Conservation (phyloP, 2,329 filamentous ascomycete genomes). For the Helotiales sp. region DNA sequence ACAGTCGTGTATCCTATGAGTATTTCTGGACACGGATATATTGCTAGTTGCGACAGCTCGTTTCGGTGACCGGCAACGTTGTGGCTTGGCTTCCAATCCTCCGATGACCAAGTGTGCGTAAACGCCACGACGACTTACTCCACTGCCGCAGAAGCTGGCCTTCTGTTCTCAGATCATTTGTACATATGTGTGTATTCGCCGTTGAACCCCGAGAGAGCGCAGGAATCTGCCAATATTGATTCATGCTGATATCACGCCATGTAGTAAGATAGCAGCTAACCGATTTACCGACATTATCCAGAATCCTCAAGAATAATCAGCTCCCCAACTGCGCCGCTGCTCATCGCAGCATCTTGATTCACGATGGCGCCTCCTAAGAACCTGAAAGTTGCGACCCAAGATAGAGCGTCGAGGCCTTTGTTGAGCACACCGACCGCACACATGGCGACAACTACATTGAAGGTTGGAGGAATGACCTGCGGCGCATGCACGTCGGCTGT, state of each 20-base stretch:
- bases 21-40: too few species aligned
- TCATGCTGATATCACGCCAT: not conserved
- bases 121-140: not conserved
- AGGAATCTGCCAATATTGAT: not conserved
- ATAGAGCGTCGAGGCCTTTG: slow-evolving; percentile 16
- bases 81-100: not conserved
- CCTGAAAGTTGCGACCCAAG: slow-evolving; percentile 29
- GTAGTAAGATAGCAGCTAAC: slow-evolving; percentile 1
- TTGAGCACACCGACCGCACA: slow-evolving; percentile 40
- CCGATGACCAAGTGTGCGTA: slow-evolving; percentile 7
- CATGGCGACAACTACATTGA: slow-evolving; percentile 88
- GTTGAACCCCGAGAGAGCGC: not conserved
- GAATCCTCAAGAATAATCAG: slow-evolving; percentile 4
- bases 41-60: too few species aligned
- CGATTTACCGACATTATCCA: slow-evolving; percentile 1
- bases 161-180: slow-evolving; percentile 24
- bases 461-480: slow-evolving; percentile 89
- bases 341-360: slow-evolving; percentile 9
- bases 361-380: slow-evolving; percentile 33
- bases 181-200: slow-evolving; percentile 12
- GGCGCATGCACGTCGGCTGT: slow-evolving; percentile 95
- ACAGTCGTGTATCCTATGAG: not conserved
- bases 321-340: slow-evolving; percentile 13
- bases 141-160: slow-evolving; percentile 29
- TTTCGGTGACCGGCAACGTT: not conserved